A percentile compares a stretch with the other conserved stretches of the same genome.
These are phyloP conservation scores for Ustilago esculenta DNA, from an alignment of 1,284 basidiomycete genomes.

Conservation along the genomic window DNA sequence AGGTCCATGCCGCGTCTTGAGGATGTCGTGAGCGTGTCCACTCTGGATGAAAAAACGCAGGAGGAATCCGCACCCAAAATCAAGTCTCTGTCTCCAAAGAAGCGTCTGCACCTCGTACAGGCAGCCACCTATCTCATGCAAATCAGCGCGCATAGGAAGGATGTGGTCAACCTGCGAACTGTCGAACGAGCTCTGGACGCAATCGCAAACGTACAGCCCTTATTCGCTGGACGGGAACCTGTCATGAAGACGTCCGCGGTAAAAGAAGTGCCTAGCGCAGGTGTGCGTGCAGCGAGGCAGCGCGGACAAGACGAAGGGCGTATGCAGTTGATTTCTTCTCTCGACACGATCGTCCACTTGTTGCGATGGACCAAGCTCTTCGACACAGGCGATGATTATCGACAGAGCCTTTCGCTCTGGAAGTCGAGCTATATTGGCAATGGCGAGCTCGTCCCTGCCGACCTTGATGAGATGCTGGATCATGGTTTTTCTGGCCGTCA, in stretches of 20 bases:
- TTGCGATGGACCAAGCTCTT: slow-evolving; percentile 36
- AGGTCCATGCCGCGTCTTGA: neutral
- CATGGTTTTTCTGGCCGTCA: slow-evolving; percentile 1
- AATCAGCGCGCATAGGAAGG: slow-evolving; percentile 13
- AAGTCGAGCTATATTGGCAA: slow-evolving; percentile 11
- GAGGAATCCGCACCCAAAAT: neutral
- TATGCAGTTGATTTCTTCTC: slow-evolving; percentile 10
- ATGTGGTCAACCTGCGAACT: slow-evolving; percentile 27
- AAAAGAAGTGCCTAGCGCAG: neutral
- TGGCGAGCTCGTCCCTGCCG: slow-evolving; percentile 20
- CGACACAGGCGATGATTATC: slow-evolving; percentile 34
- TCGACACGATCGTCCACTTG: slow-evolving; percentile 32
- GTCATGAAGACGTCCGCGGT: neutral
- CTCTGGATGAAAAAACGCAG: neutral
- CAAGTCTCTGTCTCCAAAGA: neutral
- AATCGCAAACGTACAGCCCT: neutral
- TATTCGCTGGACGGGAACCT: neutral
- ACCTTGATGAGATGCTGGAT: slow-evolving; percentile 25
- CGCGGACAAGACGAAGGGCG: slow-evolving; percentile 5
- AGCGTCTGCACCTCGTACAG: slow-evolving; percentile 8
- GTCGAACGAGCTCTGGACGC: slow-evolving; percentile 19
- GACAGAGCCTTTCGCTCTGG: slow-evolving; percentile 26
- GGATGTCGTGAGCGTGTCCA: neutral
- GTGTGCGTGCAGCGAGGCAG: neutral
- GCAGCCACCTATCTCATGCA: slow-evolving; percentile 18